phyloP scores from a whole-genome alignment of 192 early-diverging fungal genomes.

The Backusella mclennaniae region DNA sequence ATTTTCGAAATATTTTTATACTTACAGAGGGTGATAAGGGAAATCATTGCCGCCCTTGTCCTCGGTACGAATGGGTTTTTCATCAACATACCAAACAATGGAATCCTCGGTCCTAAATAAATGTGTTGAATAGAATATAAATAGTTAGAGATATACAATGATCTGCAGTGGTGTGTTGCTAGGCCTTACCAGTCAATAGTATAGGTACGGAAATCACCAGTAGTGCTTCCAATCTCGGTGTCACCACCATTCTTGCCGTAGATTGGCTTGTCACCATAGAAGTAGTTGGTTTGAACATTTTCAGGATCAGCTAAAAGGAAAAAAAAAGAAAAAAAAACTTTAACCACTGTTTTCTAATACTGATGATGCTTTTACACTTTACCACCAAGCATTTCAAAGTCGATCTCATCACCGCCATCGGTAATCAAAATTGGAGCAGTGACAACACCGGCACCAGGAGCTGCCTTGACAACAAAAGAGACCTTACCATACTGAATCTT shows the following conservation, averaged over 20 bases:
- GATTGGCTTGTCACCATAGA: conserved; percentile 20
- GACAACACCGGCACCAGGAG: conserved; percentile 24
- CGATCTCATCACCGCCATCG: conserved; percentile 47
- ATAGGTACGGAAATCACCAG: conserved; percentile 39
- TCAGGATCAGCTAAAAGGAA: conserved; percentile 23
- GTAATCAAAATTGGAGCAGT: conserved; percentile 26
- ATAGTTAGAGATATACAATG: not conserved
- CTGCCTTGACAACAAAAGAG: conserved; percentile 34
- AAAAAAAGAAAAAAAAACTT: not conserved
- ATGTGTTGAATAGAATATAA: not conserved
- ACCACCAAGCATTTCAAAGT: conserved; percentile 40
- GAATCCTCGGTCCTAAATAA: not conserved
- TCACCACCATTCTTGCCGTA: conserved; percentile 16
- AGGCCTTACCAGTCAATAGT: conserved; percentile 33
- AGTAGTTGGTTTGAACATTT: conserved; percentile 43
- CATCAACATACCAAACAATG: conserved; percentile 44
- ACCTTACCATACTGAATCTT: conserved; percentile 41
- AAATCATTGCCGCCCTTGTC: not conserved
- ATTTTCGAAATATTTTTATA: not conserved
- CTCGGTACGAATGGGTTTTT: conserved; percentile 32
- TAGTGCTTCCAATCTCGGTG: not conserved
- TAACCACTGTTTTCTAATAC: not conserved
- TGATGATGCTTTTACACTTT: not conserved
- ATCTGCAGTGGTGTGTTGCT: not conserved
- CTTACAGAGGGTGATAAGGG: conserved; percentile 29